phyloP scores from a whole-genome alignment of 176 grass and related monocot species.

The Oryza punctata region DNA sequence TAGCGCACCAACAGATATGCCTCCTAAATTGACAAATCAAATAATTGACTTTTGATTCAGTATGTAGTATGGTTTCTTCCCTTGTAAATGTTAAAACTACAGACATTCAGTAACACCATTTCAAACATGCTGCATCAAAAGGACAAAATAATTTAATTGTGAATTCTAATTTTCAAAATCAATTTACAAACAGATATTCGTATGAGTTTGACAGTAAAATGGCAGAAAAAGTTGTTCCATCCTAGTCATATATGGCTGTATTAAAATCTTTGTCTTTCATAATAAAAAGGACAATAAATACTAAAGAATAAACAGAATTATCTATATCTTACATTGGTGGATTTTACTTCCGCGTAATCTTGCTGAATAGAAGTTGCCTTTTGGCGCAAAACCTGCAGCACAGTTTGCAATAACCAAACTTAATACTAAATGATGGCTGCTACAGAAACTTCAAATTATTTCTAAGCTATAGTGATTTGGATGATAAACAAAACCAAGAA shows the following conservation, averaged over 20 bases:
- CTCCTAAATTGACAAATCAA: conserved; percentile 3
- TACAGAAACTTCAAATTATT: background rate
- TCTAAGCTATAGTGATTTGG: background rate
- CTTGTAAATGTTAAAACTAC: background rate
- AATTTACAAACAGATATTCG: background rate
- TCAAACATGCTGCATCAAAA: background rate
- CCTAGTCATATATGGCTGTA: background rate
- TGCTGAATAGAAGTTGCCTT: conserved; percentile 98
- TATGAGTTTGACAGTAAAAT: conserved; percentile 9
- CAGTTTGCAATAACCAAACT: conserved; percentile 24
- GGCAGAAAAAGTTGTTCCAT: background rate
- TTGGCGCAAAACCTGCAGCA: conserved; percentile 86
- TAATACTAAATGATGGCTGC: background rate
- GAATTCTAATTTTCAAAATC: background rate
- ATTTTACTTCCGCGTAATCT: conserved; percentile 97
- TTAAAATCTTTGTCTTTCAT: background rate
- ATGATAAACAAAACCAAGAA: conserved; percentile 10
- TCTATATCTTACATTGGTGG: conserved; percentile 55
- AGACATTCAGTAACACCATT: background rate
- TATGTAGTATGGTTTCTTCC: background rate
- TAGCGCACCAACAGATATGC: background rate
- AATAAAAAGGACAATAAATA: background rate
- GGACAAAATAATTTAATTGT: background rate
- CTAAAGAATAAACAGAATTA: conserved; percentile 8
- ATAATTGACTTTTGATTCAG: conserved; percentile 7